Percentiles rank a stretch among this genome's conserved stretches.
Evolutionary conservation across 176 grass and related monocot species (phyloP).

Genomic region (Carex kokanica): DNA sequence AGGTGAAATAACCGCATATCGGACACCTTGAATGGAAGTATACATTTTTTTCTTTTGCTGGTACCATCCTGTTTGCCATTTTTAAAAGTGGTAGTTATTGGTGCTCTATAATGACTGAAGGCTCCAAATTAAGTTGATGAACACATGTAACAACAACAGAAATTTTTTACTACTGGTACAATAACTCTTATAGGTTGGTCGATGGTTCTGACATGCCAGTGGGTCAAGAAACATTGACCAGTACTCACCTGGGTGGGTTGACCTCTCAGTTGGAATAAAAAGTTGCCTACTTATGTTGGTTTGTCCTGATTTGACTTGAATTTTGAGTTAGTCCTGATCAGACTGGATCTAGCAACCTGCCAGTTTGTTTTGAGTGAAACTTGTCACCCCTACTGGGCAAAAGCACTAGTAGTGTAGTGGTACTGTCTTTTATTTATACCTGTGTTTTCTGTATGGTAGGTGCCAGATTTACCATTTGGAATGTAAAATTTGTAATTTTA

Average conservation of each 20-base stretch:
- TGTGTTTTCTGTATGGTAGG: neutral
- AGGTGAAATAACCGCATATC: conserved; percentile 2
- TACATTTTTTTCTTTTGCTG: neutral
- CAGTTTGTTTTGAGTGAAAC: neutral
- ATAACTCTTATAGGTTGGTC: too few relatives aligned
- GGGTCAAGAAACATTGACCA: neutral
- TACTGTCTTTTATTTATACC: neutral
- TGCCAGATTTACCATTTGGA: neutral
- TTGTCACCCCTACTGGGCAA: neutral
- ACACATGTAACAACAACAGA: too few relatives aligned
- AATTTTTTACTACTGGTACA: too few relatives aligned
- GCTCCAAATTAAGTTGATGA: too few relatives aligned
- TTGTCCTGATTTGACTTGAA: neutral
- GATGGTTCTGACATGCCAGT: too few relatives aligned
- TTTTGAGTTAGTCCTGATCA: neutral
- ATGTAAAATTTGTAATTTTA: neutral
- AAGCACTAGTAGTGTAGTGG: neutral
- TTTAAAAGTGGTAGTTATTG: neutral
- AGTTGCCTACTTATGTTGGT: neutral
- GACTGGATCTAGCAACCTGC: neutral
- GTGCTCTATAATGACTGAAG: neutral
- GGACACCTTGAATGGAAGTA: neutral
- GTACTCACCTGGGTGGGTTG: neutral
- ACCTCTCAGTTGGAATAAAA: neutral
- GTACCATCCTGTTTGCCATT: neutral